phyloP scores from a whole-genome alignment of 345 rosid genomes.

The Brassica cretica region DNA sequence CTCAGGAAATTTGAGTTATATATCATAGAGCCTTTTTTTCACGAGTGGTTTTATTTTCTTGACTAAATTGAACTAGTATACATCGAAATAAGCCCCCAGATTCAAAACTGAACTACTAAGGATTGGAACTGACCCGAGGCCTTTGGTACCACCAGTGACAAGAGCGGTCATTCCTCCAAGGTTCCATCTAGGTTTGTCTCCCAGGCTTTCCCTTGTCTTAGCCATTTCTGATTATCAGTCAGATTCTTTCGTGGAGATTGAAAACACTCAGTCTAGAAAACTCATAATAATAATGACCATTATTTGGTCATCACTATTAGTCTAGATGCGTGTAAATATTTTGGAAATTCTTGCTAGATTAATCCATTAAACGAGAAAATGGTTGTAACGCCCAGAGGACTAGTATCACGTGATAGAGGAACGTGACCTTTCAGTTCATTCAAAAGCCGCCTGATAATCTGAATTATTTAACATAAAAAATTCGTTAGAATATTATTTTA shows the following conservation, averaged over 20 bases:
- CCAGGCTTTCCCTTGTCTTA: neutral
- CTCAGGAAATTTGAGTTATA: neutral
- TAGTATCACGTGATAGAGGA: no score
- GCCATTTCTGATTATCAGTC: constrained; percentile 6
- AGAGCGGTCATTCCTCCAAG: neutral
- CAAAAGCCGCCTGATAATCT: no score
- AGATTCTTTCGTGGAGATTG: neutral
- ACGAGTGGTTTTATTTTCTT: neutral
- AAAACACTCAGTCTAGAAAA: neutral
- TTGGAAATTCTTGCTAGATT: no score
- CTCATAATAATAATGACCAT: neutral
- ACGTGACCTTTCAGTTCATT: no score
- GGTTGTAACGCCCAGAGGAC: no score
- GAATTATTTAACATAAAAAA: no score
- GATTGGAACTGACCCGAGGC: neutral
- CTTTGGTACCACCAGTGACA: constrained; percentile 1
- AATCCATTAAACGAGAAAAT: no score
- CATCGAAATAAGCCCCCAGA: neutral
- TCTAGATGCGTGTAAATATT: neutral
- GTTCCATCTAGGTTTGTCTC: constrained; percentile 6
- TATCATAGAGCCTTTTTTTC: neutral
- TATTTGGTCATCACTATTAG: neutral
- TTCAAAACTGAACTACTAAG: neutral
- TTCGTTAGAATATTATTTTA: no score
- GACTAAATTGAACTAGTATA: neutral